Base-by-base conservation (phyloP, 495 filamentous ascomycete species). In the Xylona heveae region DNA sequence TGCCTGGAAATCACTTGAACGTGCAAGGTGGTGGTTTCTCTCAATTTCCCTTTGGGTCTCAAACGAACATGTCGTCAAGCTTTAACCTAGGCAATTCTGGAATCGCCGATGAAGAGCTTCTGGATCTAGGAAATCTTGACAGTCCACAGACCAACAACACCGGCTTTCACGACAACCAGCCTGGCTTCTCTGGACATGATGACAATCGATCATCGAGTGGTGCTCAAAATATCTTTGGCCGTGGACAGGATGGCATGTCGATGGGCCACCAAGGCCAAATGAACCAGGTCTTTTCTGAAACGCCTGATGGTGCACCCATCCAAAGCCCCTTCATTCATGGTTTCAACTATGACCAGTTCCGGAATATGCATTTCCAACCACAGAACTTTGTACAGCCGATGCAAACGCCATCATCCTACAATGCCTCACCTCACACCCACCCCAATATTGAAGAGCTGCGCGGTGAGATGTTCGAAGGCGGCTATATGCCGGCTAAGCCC, bases 241-340 rank as follows among this genome's bases (percentile, higher is more conserved):
- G 25, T 19, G 31, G 25, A 14, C 17, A 19, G 9, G 31, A 22
- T 14, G 31, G 31, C 14, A 23, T 33, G 18, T 33, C 31, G 19
- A 33, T 33, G 31, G 20, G 23, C 20, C 23, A 28, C 4, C 33
- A 26, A 21, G 16, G 24, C 6, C 22, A 28, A 5, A 66, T 77
- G 45, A 75, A 71, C 19, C 70, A 78, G 20, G 58, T 73, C 34
- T 92, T 70, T 49, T 91, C 83, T 18, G 74, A 74, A 42, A 91
- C 81, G 2, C 83, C 82, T 5, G 83, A 92, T 28, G 78, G 78
- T 15, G 71, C 75, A 28, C 81, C 82, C 3, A 83, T 90, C 38
- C 73, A 80, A 42, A 90, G 80, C 44, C 83, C 83, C 0, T 93
- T 83, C 40, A 62, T 74, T 17, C 66, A 79, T 30, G 55, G 52